Evolutionary conservation across 2,329 filamentous ascomycete genomes (phyloP).

Genomic region (Colletotrichum sp.): DNA sequence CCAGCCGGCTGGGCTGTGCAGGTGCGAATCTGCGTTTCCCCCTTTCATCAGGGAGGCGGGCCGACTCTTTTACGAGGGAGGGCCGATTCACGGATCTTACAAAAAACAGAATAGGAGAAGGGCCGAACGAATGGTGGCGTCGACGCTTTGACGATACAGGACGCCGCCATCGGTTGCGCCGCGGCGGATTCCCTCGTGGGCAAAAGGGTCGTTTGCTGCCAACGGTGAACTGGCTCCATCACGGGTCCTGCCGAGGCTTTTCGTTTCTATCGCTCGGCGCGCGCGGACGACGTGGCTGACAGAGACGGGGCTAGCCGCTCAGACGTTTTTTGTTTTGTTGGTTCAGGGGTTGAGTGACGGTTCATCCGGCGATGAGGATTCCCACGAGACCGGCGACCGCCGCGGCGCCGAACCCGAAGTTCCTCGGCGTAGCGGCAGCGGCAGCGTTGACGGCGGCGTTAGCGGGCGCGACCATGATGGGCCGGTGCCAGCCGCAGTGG

Average conservation of each 20-base stretch:
- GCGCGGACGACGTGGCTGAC: not conserved
- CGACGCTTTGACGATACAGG: not conserved
- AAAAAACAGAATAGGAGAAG: not conserved
- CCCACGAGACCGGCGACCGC: not conserved
- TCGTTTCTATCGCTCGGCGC: not conserved
- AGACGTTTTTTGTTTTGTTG: not conserved
- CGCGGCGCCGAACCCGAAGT: not conserved
- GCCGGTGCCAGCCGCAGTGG: conserved; percentile 24
- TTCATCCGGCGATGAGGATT: not conserved
- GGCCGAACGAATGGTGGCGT: not conserved
- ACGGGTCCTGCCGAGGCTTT: not conserved
- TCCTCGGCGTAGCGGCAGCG: not conserved
- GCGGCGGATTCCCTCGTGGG: not conserved
- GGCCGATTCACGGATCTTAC: not conserved
- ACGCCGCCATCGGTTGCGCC: not conserved
- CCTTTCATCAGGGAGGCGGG: not conserved
- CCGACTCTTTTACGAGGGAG: not conserved
- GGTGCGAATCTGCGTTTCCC: not conserved
- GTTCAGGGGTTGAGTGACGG: too few relatives aligned
- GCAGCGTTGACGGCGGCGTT: not conserved
- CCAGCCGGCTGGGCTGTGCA: conserved; percentile 2
- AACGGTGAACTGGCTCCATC: not conserved
- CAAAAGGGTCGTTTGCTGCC: not conserved
- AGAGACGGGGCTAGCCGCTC: not conserved
- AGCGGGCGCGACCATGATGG: conserved; percentile 2